phyloP scores from a whole-genome alignment of 352 stramenopile genomes.

The Phytophthora quininea region DNA sequence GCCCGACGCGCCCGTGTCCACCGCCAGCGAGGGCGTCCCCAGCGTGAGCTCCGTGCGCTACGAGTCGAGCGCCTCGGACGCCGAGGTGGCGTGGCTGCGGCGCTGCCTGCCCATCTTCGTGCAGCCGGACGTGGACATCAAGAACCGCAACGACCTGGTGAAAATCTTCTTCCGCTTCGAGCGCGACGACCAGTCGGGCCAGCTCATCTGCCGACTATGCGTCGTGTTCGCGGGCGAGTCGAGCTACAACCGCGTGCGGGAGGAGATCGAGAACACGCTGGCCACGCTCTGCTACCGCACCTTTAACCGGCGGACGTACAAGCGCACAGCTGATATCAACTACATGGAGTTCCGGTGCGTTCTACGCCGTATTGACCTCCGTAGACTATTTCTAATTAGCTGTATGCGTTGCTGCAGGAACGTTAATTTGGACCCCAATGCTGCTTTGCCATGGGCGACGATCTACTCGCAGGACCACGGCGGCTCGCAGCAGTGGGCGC shows the following conservation, averaged over 20 bases:
- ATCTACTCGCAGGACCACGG: slow-evolving; percentile 80
- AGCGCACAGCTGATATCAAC: slow-evolving; percentile 90
- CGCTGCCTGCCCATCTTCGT: slow-evolving; percentile 84
- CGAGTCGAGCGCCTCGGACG: slow-evolving; percentile 34
- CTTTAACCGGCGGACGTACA: slow-evolving; percentile 87
- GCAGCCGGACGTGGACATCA: slow-evolving; percentile 84
- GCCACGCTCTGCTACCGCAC: slow-evolving; percentile 84
- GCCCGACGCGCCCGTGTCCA: slow-evolving; percentile 22
- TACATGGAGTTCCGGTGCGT: slow-evolving; percentile 85
- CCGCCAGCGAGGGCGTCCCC: slow-evolving; percentile 21
- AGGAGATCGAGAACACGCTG: slow-evolving; percentile 75
- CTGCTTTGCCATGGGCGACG: slow-evolving; percentile 55
- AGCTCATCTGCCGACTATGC: slow-evolving; percentile 80
- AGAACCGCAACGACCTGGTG: slow-evolving; percentile 81
- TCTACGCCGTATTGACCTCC: background rate
- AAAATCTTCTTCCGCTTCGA: slow-evolving; percentile 88
- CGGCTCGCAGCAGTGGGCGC: slow-evolving; percentile 81
- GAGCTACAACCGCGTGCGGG: slow-evolving; percentile 82
- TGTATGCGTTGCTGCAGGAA: slow-evolving; percentile 35
- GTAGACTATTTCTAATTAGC: background rate
- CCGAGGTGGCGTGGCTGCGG: slow-evolving; percentile 77
- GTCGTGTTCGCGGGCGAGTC: slow-evolving; percentile 84
- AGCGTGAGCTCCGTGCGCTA: slow-evolving; percentile 21
- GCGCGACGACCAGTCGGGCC: slow-evolving; percentile 50
- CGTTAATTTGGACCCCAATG: slow-evolving; percentile 60